Base-by-base conservation (phyloP, 176 grass and related monocot species). In the Musa troglodytarum region DNA sequence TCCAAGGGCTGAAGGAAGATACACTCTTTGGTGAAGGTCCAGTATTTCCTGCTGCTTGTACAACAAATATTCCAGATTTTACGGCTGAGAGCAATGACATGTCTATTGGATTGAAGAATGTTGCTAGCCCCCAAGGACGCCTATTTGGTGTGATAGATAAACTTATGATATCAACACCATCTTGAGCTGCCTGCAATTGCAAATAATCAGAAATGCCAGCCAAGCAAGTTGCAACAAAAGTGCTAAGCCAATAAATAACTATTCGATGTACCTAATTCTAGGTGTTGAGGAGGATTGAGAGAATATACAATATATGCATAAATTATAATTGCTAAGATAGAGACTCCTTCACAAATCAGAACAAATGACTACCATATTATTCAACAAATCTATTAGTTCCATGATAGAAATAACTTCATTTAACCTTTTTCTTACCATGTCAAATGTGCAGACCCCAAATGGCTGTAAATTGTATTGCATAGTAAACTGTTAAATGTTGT, bases 1-100 rank as follows among this genome's bases (percentile, higher is more conserved):
- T 93, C 94, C 94, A 98, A 73, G 94, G 94, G 76, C 94, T 98
- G 79, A 98, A 98, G 8, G 90, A 98, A 63, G 92, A 84, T 64
- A 98, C 43, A 69, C 88, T 82, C 69, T 82, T 93, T 14, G 67
- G 75, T 65, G 86, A 82, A 12, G 90, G 94, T 14, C 90, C 90
- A 59, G 55, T 84, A 83, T 98, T 98, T 53, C 94, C 90, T 80
- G 85, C 88, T 17, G 90, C 86, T 76, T 98, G 94, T 81, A 98
- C 81, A 79, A 98, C 90, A 6, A 82, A 86, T 58, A 98, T 84
- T 79, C 94, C 95, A 53, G 90, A 86, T 84, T 89, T 93, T 25
- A 84, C 86, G n/a, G 95, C 95, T 66, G 90, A 88, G 74, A 98
- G 88, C 59, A 98, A 84, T 69, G 93, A 81, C 77, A 89, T 81